phyloP scores from a whole-genome alignment of 2,329 filamentous ascomycete species.

The Raffaelea ambrosiae region DNA sequence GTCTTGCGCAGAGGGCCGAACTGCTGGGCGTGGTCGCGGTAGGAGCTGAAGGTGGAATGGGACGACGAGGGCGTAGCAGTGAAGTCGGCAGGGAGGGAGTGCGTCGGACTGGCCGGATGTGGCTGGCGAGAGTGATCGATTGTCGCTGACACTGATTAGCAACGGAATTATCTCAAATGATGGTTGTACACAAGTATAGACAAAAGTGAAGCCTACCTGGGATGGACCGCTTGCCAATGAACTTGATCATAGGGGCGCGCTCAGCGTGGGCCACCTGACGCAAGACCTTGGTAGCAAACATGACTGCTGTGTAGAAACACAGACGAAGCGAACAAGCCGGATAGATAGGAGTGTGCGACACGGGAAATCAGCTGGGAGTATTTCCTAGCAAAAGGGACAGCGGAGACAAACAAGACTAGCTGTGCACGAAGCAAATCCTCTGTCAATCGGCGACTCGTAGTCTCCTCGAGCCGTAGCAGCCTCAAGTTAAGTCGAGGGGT shows the following conservation, averaged over 20 bases:
- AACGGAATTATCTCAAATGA: too few species aligned
- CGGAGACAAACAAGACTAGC: too few species aligned
- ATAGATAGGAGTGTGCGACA: neutral
- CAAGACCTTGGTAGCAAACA: slow-evolving; percentile 49
- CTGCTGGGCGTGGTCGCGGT: slow-evolving; percentile 70
- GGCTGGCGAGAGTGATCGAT: slow-evolving; percentile 66
- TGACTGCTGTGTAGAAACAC: slow-evolving; percentile 19
- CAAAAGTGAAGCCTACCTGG: slow-evolving; percentile 31
- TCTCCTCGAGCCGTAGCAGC: too few species aligned
- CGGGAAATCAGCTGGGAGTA: too few species aligned
- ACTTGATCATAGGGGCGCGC: slow-evolving; percentile 53
- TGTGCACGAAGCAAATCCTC: too few species aligned
- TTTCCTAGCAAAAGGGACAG: too few species aligned
- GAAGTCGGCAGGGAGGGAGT: slow-evolving; percentile 51
- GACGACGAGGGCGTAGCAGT: slow-evolving; percentile 26
- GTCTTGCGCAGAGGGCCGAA: slow-evolving; percentile 64
- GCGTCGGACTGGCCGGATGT: slow-evolving; percentile 63
- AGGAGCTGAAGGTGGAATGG: slow-evolving; percentile 61
- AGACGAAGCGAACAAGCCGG: neutral
- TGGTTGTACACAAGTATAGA: neutral
- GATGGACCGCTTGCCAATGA: slow-evolving; percentile 51
- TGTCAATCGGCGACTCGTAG: too few species aligned
- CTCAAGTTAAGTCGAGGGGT: too few species aligned
- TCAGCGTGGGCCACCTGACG: slow-evolving; percentile 52
- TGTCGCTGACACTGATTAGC: slow-evolving; percentile 48